phyloP scores from a whole-genome alignment of 139 green algal species.

The Chlorokybus atmophyticus region DNA sequence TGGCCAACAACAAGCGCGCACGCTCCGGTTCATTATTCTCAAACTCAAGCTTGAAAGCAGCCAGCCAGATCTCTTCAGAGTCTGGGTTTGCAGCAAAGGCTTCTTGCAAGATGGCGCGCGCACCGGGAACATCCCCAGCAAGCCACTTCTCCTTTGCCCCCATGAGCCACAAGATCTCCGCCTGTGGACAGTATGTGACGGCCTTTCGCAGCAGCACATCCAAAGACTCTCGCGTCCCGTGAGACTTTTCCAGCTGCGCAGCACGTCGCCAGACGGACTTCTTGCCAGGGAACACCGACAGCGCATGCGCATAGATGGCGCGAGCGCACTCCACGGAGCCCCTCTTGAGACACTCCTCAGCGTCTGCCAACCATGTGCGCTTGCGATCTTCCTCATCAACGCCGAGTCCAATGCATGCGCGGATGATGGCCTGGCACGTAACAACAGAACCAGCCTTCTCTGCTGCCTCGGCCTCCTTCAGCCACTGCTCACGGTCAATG shows the following conservation, averaged over 20 bases:
- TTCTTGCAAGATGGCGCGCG: slow-evolving; percentile 61
- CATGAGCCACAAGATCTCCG: slow-evolving; percentile 95
- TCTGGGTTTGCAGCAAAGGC: slow-evolving; percentile 78
- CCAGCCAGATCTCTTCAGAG: slow-evolving; percentile 89
- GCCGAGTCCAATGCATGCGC: slow-evolving; percentile 49
- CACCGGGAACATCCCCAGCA: slow-evolving; percentile 54
- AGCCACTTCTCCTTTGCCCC: slow-evolving; percentile 91
- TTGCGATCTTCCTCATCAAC: slow-evolving; percentile 82
- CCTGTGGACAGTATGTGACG: slow-evolving; percentile 77
- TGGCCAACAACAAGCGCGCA: slow-evolving; percentile 43
- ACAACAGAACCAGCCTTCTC: slow-evolving; percentile 23
- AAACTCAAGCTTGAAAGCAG: slow-evolving; percentile 98
- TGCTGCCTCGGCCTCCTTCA: slow-evolving; percentile 43
- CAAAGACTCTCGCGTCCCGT: slow-evolving; percentile 54
- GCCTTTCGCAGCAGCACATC: slow-evolving; percentile 67
- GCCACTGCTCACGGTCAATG: slow-evolving; percentile 81
- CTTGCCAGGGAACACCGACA: slow-evolving; percentile 60
- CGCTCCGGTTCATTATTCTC: slow-evolving; percentile 77
- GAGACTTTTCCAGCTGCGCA: slow-evolving; percentile 79
- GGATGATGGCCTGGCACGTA: slow-evolving; percentile 56
- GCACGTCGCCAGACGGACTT: slow-evolving; percentile 68
- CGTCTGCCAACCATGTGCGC: slow-evolving; percentile 82
- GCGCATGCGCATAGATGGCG: slow-evolving; percentile 62
- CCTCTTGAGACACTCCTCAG: slow-evolving; percentile 50
- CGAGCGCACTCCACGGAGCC: slow-evolving; percentile 72